Percentiles rank a stretch among this genome's conserved stretches.
Conservation (phyloP, 2,329 filamentous ascomycete species). For the Exophiala lecanii-corni region DNA sequence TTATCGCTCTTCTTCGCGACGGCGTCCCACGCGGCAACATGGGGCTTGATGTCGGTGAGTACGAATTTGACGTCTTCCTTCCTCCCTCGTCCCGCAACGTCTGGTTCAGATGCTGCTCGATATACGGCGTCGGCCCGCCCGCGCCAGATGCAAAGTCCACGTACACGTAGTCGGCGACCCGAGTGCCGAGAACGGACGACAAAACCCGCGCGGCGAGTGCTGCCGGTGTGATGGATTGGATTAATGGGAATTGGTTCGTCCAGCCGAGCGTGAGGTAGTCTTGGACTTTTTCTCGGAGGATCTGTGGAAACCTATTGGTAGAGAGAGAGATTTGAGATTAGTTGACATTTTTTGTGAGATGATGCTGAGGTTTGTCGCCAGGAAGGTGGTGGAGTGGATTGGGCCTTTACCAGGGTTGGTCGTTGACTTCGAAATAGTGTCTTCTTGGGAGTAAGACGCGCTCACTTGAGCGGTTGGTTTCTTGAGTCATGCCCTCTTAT, state of each 20-base stretch:
- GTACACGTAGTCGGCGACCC: constrained; percentile 54
- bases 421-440: constrained; percentile 64
- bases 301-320: constrained; percentile 56
- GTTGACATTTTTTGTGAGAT: background rate
- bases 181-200: constrained; percentile 44
- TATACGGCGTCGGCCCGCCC: constrained; percentile 64
- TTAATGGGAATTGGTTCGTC: constrained; percentile 54
- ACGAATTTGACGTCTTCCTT: constrained; percentile 50
- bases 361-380: no score
- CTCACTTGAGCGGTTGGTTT: background rate
- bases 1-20: constrained; percentile 51
- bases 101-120: constrained; percentile 57
- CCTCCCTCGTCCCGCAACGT: constrained; percentile 21
- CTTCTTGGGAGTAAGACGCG: constrained; percentile 17
- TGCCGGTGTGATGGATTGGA: constrained; percentile 57
- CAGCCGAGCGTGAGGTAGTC: constrained; percentile 61
- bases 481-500: no score
- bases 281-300: constrained; percentile 55
- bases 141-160: constrained; percentile 74
- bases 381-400: constrained; percentile 15
- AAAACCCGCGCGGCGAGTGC: constrained; percentile 57
- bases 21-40: constrained; percentile 55
- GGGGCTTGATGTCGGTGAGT: constrained; percentile 63
- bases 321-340: background rate
- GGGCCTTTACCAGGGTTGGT: constrained; percentile 55